Base-by-base conservation (phyloP, 345 rosid species). In the Camelina hispida region DNA sequence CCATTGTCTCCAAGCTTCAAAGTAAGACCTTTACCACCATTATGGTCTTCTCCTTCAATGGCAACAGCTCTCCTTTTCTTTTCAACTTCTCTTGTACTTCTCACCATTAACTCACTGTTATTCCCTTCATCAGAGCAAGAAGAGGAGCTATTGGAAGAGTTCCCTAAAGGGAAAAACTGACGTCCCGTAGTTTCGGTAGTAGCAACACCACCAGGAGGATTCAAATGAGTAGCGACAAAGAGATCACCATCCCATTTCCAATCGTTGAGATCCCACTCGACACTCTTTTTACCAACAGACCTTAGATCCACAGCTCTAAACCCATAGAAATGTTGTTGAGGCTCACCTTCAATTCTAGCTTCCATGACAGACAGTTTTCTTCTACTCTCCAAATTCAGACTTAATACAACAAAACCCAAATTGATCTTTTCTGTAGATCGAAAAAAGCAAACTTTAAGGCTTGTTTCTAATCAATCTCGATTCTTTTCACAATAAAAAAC, bases 201-300 rank as follows among this genome's bases (percentile, higher is more conserved):
- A 23, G 2, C 30, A 25, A 25, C 74, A 25, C 57, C 84, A 23
- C 25, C 25, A 23, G 25, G 25, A 43, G 88, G 85, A 76, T 88
- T 91, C 80, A 83, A 60, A 2, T 81, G 91, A 15, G 86, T 87
- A 35, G 98, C 99, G 1, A 90, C 73, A 66, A 96, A 96, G 71
- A 96, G 91, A 86, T 96, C 94, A 17, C 98, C 97, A 72, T 96
- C 98, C 99, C 99, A 96, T 81, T 89, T 91, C 97, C 98, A 96
- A 69, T 88, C 97, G 81, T 91, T 93, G 85, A 87, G 81, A 81
- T 89, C 90, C 98, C 99, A 96, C 43, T 96, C 98, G 30, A 83
- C 55, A 64, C 79, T 87, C 67, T 86, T 83, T 73, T 88, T 91
- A 47, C 92, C 98, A 0, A 84, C 83, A 3, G 89, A 83, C 59